Conservation (phyloP, 2,329 filamentous ascomycete species). For the Talaromyces sp. region DNA sequence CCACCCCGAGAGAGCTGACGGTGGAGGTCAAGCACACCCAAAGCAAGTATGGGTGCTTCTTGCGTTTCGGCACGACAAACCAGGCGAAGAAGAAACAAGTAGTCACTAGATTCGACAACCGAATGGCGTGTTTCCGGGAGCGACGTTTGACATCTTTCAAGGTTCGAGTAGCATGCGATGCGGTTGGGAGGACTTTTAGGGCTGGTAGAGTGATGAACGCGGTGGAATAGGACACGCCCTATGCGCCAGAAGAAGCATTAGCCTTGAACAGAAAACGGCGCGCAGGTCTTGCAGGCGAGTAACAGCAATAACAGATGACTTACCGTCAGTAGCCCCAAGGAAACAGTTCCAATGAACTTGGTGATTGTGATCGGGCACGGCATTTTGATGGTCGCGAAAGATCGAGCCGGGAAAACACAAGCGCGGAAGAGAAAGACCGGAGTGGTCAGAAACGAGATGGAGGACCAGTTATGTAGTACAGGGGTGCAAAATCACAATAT, state of each 20-base stretch:
- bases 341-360: constrained; percentile 92
- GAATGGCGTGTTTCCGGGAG: constrained; percentile 60
- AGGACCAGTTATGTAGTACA: not conserved
- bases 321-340: constrained; percentile 83
- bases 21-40: constrained; percentile 68
- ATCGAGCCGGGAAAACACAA: not conserved
- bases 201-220: constrained; percentile 72
- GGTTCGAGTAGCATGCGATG: constrained; percentile 63
- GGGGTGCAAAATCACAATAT: not conserved
- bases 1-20: constrained; percentile 49
- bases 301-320: constrained; percentile 29
- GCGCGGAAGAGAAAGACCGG: not conserved
- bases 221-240: constrained; percentile 88
- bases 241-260: constrained; percentile 4
- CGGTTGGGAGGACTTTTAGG: constrained; percentile 74
- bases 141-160: constrained; percentile 62
- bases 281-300: not conserved
- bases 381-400: constrained; percentile 45
- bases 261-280: not conserved
- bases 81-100: constrained; percentile 73
- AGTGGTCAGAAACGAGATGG: not conserved
- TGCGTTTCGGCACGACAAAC: constrained; percentile 65
- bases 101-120: constrained; percentile 64
- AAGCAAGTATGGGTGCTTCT: constrained; percentile 82
- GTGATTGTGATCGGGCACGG: constrained; percentile 67